Evolutionary conservation across 2,329 filamentous ascomycete species (phyloP).

Genomic region (Penicillium brevicompactum): DNA sequence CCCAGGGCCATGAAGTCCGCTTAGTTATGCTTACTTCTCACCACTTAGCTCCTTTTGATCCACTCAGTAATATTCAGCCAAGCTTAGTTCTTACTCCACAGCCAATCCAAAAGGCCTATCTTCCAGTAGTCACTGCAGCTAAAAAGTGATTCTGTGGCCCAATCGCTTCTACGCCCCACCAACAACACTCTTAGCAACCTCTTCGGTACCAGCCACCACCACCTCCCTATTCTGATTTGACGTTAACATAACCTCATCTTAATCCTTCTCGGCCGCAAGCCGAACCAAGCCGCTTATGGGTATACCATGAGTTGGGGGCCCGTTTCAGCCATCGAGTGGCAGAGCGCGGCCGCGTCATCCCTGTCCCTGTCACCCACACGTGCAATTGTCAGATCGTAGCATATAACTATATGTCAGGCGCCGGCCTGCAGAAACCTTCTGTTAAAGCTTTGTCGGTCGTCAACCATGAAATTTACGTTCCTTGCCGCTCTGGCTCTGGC

Average conservation of each 20-base stretch:
- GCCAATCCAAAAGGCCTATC: not conserved
- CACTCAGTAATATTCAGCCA: not conserved
- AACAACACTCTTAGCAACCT: not conserved
- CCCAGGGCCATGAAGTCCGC: not conserved
- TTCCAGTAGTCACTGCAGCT: not conserved
- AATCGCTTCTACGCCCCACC: not conserved
- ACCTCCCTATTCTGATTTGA: not conserved
- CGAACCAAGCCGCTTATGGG: not conserved
- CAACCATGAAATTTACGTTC: constrained; percentile 11
- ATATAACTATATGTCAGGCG: not conserved
- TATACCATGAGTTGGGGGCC: not conserved
- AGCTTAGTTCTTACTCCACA: not conserved
- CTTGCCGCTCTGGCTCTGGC: constrained; percentile 9
- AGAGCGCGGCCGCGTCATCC: not conserved
- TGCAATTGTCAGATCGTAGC: not conserved
- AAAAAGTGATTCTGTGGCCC: not conserved
- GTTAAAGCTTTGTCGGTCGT: not conserved
- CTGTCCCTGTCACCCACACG: not conserved
- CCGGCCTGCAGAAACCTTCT: not conserved
- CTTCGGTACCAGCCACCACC: not conserved
- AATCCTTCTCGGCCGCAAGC: not conserved
- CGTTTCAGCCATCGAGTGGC: not conserved
- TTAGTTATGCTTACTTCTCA: not conserved
- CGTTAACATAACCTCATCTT: not conserved
- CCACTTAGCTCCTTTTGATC: not conserved